Percentiles rank a stretch among this genome's conserved stretches.
These are phyloP conservation scores for Naganishia randhawae DNA, from an alignment of 768 basidiomycete species.

Conservation along the genomic window DNA sequence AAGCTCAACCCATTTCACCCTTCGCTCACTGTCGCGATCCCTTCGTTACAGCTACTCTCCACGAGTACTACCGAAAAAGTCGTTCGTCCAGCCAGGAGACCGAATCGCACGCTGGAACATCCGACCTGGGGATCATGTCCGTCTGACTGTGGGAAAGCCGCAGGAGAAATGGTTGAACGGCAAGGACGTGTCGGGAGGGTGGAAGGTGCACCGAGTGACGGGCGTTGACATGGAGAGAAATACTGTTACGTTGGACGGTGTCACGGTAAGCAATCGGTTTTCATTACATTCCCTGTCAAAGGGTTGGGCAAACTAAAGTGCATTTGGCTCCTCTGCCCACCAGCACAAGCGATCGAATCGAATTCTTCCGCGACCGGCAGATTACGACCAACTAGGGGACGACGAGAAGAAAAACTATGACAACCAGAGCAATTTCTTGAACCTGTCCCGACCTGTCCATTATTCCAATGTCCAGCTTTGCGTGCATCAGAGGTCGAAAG, in stretches of 20 bases:
- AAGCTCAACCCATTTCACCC: not conserved
- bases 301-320: no score
- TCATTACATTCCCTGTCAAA: not conserved
- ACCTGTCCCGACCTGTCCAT: conserved; percentile 40
- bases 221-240: conserved; percentile 44
- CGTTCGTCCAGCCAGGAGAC: conserved; percentile 38
- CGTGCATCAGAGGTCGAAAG: conserved; percentile 31
- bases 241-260: conserved; percentile 38
- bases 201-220: conserved; percentile 45
- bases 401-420: conserved; percentile 33
- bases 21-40: not conserved
- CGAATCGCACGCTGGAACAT: conserved; percentile 46
- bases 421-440: conserved; percentile 33
- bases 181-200: conserved; percentile 35
- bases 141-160: conserved; percentile 41
- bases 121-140: conserved; percentile 45
- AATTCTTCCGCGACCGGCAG: conserved; percentile 32
- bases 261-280: conserved; percentile 46
- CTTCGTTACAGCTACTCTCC: conserved; percentile 27
- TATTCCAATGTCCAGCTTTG: conserved; percentile 49
- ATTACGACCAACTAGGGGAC: conserved; percentile 32
- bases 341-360: conserved; percentile 40
- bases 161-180: conserved; percentile 43
- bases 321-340: no score
- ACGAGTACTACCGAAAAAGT: conserved; percentile 29